Base-by-base conservation (phyloP, 2,329 filamentous ascomycete species). In the Colletotrichum brevisporum region DNA sequence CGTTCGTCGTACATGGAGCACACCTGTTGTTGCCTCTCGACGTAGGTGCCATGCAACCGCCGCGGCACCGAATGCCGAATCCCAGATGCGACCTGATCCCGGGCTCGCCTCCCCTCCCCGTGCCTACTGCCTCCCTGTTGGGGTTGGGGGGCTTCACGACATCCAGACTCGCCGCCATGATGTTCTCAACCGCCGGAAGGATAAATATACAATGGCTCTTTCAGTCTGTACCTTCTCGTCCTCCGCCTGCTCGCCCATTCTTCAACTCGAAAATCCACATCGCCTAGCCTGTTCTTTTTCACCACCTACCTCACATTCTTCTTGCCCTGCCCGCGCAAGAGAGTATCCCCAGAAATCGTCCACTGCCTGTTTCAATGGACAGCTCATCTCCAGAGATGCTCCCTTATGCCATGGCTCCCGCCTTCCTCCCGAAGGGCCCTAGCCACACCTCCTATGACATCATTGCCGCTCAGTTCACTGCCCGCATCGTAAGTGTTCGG, bases 401-500 rank as follows among this genome's bases (percentile, higher is more conserved):
- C 2, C 16, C 67, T 31, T 59, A 67, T 43, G 50, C 47, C 36
- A 70, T 70, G 67, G 27, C 48, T 10, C 26, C 39, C 9, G 60
- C 39, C 26, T 48, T 64, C 47, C 48, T 54, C 6, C 45, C 66
- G 21, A 51, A 60, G 51, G 26, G 31, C 15, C 13, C 52, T 41
- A 31, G 47, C 31, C 53, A 41, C 39, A 63, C 52, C 1, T 52
- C 56, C 21, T 59, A 63, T 48, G 70, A 71, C 27, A 43, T 70
- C 18, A 70, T 71, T 43, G 67, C 70, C 24, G 54, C 67, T 26
- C 67, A 67, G 61, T 71, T 71, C 41, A 58, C 62, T n/a, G 36
- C 62, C 36, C 53, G 54, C 27, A 59, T 70, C 16, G 67, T 67
- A 67, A 41, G 62, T 51, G 2, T 27, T 26, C 15, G 31, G 6